These are phyloP conservation scores for Neurospora pannonica DNA, from an alignment of 495 filamentous ascomycete species.

Conservation along the genomic window DNA sequence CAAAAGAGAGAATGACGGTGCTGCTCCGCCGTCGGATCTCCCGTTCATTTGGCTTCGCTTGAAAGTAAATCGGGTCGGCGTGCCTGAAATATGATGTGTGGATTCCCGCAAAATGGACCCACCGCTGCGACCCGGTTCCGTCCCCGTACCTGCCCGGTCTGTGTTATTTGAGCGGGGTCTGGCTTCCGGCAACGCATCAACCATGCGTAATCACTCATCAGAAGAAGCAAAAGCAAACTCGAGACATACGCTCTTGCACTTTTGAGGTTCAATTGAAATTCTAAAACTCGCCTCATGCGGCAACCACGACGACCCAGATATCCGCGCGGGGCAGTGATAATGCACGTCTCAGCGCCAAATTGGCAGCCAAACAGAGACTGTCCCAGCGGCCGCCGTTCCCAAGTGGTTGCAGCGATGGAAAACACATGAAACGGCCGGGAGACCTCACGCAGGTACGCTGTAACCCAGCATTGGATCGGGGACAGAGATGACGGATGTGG, in stretches of 20 bases:
- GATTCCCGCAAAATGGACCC: not conserved
- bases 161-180: not conserved
- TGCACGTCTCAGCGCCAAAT: not conserved
- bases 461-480: not conserved
- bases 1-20: not conserved
- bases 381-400: not conserved
- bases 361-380: not conserved
- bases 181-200: not conserved
- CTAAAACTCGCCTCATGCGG: not conserved
- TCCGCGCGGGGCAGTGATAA: not conserved
- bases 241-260: not conserved
- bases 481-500: not conserved
- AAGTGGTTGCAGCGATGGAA: not conserved
- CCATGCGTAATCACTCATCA: not conserved
- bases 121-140: not conserved
- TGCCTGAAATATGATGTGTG: not conserved
- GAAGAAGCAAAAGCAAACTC: not conserved
- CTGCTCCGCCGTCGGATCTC: not conserved
- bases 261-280: not conserved
- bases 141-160: not conserved
- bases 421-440: not conserved
- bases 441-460: not conserved
- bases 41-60: not conserved
- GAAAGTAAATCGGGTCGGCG: not conserved
- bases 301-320: not conserved